Base-by-base conservation (phyloP, 2,329 filamentous ascomycete species). In the Diaporthe humulicola region DNA sequence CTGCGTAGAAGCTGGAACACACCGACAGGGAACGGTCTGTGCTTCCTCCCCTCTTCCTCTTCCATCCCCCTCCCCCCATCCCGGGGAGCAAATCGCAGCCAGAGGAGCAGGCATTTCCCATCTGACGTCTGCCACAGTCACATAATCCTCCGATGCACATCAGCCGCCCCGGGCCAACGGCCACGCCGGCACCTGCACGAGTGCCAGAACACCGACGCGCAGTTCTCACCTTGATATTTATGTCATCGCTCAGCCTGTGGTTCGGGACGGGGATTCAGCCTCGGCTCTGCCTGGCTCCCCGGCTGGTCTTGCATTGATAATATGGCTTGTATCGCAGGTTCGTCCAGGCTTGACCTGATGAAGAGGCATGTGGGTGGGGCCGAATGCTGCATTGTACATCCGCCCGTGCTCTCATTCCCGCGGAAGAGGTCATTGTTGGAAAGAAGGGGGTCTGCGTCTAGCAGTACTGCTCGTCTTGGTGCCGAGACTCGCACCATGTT, bases 11-110 rank as follows among this genome's bases (percentile, higher is more conserved):
- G 45, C 48, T 69, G 64, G 64, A 69, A 54, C 64, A 69, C 64
- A 69, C 64, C 48, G 64, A 54, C 64, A 69, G 64, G 64, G 64
- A 69, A 54, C 64, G 64, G 64, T 54, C 64, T 69, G 64, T 69
- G 64, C 64, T 69, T 54, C 15, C 25, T 30, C 40, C 42, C 33
- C 40, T 14, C 40, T 64, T 48, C 40, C 30, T 52, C 30, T 15
- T 15, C 45, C 30, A 22, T 67, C 30, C 30, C 30, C 45, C 36
- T 67, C 30, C 30, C 30, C 45, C 36, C 30, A 28, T 54, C 33
- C 36, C 48, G n/a, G 64, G 30, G 64, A 54, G 33, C 33, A 40
- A 69, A 54, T 69, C 64, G 45, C 48, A 40, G 64, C 48, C 48
- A 36, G 22, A 69, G 33, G 36, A 69, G 64, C 64, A 69, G 33